Base-by-base conservation (phyloP, 495 filamentous ascomycete species). In the Lophiostoma macrostomum region DNA sequence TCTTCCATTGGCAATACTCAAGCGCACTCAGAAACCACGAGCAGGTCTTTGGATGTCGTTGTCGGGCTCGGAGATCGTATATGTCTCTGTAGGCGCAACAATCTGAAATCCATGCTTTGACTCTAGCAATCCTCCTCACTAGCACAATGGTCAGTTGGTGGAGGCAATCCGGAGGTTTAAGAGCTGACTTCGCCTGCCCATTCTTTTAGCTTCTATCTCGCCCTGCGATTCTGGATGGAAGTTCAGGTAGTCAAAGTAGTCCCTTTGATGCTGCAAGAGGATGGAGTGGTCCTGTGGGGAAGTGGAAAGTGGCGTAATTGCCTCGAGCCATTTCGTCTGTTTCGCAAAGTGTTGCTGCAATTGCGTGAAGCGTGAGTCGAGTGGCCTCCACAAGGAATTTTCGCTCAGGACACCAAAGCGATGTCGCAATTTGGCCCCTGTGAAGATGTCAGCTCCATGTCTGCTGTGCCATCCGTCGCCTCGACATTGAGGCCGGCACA, bases 271-370 rank as follows among this genome's bases (percentile, higher is more conserved):
- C 18, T 46, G 48, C 2, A 36, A 37, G 14, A 59, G n/a, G n/a
- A n/a, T n/a, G n/a, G n/a, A n/a, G n/a, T n/a, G n/a, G n/a, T n/a
- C n/a, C n/a, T n/a, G n/a, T n/a, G n/a, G n/a, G n/a, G n/a, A n/a
- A n/a, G n/a, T n/a, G n/a, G n/a, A n/a, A n/a, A n/a, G n/a, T n/a
- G n/a, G n/a, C n/a, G n/a, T n/a, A n/a, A n/a, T n/a, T 10, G 31
- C 42, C 20, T 59, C 56, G 41, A 59, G 49, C 56, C 56, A 59
- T 47, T 36, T 19, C 16, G 19, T 24, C 19, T 59, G 56, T n/a
- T 29, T 29, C 11, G 19, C 35, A 18, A 59, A 42, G 4, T 50
- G 37, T 39, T 44, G 16, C 20, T 59, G 32, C 10, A 59, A 28
- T 16, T 48, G 41, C 19, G 50, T 20, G 24, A 59, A 53, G 20